Base-by-base conservation (phyloP, 1,284 basidiomycete species). In the Pseudomicrostroma phylloplanum region DNA sequence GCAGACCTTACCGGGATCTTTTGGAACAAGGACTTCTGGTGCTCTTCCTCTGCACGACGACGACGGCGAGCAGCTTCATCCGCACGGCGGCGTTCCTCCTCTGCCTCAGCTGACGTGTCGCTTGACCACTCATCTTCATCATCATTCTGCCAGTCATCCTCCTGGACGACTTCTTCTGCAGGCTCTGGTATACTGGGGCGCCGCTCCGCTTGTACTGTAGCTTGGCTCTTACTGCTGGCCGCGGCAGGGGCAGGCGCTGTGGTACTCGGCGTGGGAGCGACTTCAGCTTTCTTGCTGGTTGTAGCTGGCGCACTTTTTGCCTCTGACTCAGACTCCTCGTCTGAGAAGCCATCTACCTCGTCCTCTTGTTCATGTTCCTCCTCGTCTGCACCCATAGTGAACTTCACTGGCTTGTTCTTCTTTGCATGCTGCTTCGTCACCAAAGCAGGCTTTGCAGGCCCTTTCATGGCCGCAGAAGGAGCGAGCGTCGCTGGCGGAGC, bases 21-120 rank as follows among this genome's bases (percentile, higher is more conserved):
- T 61, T 85, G 83, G 73, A 92, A 90, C 83, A 91, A 83, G 17
- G 88, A 86, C 40, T 84, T 83, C 72, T 89, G 85, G 6, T 87
- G 83, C 71, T 86, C 84, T 17, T 84, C 86, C 73, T 89, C 87
- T 48, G 69, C 84, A 62, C n/a, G 83, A 84, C 60, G 62, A 56
- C 67, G 61, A 11, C 63, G 66, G 26, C 84, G 85, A 42, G 73
- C 73, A 49, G 67, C 70, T 19, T 69, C 74, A 6, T 54, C 21
- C 6, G 13, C 17, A 19, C 25, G 19, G 19, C 71, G 69, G 40
- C 69, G 66, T 43, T 69, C n/a, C 55, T 77, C 70, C n/a, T 73
- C 73, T 55, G 74, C 78, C 41, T 80, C 79, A 13, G 74, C 73
- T 57, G 72, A 69, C 41, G 70, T 68, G 58, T 78, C 79, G 62